These are phyloP conservation scores for Ceratonia siliqua DNA, from an alignment of 306 rosid genomes.

Conservation along the genomic window DNA sequence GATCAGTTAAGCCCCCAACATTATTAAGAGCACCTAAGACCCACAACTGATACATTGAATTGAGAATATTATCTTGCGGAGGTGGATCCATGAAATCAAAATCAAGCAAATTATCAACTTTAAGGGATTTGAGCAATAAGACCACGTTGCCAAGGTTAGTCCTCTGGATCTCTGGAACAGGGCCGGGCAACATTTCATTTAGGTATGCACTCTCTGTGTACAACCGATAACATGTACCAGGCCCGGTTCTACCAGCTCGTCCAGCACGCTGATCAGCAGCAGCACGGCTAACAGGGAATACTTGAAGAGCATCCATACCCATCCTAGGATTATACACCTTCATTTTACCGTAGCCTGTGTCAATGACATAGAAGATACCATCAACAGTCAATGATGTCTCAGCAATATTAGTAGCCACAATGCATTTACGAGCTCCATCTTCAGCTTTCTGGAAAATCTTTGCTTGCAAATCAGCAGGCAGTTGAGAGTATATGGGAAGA, in stretches of 20 bases:
- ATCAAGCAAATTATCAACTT: constrained; percentile 89
- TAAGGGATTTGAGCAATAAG: constrained; percentile 87
- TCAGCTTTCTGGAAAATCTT: constrained; percentile 94
- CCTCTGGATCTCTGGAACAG: constrained; percentile 98
- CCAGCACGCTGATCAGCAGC: constrained; percentile 99
- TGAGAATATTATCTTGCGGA: constrained; percentile 95
- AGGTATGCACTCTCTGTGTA: constrained; percentile 89
- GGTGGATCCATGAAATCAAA: constrained; percentile 99
- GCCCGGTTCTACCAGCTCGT: constrained; percentile 99
- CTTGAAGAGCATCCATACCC: constrained; percentile 99
- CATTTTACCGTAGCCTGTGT: constrained; percentile 97
- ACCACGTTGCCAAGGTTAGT: constrained; percentile 97
- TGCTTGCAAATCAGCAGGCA: constrained; percentile 99
- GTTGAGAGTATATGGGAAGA: constrained; percentile 96
- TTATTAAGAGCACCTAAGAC: constrained; percentile 96
- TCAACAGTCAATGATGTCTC: constrained; percentile 97
- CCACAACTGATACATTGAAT: constrained; percentile 99
- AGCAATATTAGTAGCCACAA: constrained; percentile 96
- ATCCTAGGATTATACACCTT: constrained; percentile 96
- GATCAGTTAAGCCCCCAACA: constrained; percentile 85
- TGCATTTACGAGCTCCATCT: constrained; percentile 96
- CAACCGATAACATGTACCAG: constrained; percentile 91
- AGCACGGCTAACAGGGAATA: constrained; percentile 95
- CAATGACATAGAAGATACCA: constrained; percentile 91
- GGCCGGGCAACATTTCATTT: constrained; percentile 84